Evolutionary conservation across 2,329 filamentous ascomycete species (phyloP).

Genomic region (Paraconiothyrium brasiliense): DNA sequence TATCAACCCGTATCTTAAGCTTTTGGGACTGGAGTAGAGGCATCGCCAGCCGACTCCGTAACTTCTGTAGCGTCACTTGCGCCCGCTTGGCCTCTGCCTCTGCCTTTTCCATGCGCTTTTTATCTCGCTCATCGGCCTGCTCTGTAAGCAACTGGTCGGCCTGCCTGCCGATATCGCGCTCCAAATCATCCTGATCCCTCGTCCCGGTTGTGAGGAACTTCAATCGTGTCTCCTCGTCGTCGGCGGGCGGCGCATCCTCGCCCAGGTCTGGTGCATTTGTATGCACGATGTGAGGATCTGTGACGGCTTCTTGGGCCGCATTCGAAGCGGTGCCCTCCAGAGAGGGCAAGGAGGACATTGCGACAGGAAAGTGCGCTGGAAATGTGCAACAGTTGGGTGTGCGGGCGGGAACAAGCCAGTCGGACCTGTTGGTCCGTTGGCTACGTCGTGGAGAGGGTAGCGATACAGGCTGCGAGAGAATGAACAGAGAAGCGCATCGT

Average conservation of each 20-base stretch:
- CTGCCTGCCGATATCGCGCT: constrained; percentile 80
- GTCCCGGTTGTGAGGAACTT: constrained; percentile 48
- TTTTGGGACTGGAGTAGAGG: constrained; percentile 65
- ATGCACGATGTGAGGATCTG: constrained; percentile 17
- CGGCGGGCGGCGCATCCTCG: constrained; percentile 26
- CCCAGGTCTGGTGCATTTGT: constrained; percentile 16
- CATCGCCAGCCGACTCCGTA: constrained; percentile 66
- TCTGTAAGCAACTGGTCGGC: constrained; percentile 68
- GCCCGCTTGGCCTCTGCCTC: constrained; percentile 64
- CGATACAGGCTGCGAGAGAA: background rate
- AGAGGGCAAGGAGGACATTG: constrained; percentile 11
- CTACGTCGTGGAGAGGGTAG: background rate
- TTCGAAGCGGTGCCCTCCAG: background rate
- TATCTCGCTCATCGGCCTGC: constrained; percentile 71
- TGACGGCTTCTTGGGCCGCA: background rate
- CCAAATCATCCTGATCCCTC: constrained; percentile 89
- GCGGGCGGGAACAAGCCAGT: background rate
- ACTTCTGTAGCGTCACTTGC: constrained; percentile 69
- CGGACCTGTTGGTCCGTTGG: background rate
- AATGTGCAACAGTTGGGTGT: background rate
- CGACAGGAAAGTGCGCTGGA: background rate
- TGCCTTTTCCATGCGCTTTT: constrained; percentile 69
- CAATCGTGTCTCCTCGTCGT: constrained; percentile 54
- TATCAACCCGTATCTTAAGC: constrained; percentile 69
- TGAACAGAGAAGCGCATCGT: background rate